A percentile compares a stretch with the other conserved stretches of the same genome.
Conservation (phyloP, 2,329 filamentous ascomycete genomes). For the Aspergillus terreus region DNA sequence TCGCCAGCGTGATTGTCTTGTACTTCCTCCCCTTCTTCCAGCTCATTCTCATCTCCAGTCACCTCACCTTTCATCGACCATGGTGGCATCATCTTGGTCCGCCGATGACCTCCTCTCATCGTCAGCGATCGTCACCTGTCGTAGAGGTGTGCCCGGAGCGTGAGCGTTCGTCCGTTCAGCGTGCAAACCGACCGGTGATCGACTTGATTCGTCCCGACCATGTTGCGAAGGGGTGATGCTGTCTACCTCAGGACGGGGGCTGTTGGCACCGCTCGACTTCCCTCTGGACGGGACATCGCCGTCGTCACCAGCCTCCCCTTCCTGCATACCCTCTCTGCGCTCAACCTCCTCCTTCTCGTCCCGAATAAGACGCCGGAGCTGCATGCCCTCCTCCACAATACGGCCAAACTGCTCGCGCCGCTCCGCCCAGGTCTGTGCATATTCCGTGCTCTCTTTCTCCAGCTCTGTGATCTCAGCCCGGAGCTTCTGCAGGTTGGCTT, state of each 20-base stretch:
- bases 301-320: slow-evolving; percentile 56
- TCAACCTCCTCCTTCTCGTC: slow-evolving; percentile 96
- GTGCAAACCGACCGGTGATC: slow-evolving; percentile 22
- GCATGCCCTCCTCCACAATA: slow-evolving; percentile 88
- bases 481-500: slow-evolving; percentile 71
- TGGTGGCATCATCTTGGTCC: slow-evolving; percentile 56
- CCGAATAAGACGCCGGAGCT: slow-evolving; percentile 77
- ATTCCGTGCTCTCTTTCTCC: slow-evolving; percentile 76
- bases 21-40: slow-evolving; percentile 49
- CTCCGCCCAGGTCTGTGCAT: slow-evolving; percentile 79
- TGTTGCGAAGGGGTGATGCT: slow-evolving; percentile 33
- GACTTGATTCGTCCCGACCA: slow-evolving; percentile 30
- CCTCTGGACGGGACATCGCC: slow-evolving; percentile 49
- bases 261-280: slow-evolving; percentile 46
- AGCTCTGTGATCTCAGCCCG: slow-evolving; percentile 85
- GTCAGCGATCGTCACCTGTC: slow-evolving; percentile 32
- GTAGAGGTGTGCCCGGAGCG: slow-evolving; percentile 35
- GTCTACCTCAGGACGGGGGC: slow-evolving; percentile 50
- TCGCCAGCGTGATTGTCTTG: slow-evolving; percentile 49
- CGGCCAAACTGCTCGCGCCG: slow-evolving; percentile 79
- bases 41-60: slow-evolving; percentile 36
- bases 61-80: slow-evolving; percentile 52
- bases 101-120: slow-evolving; percentile 35
- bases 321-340: slow-evolving; percentile 74
- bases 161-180: slow-evolving; percentile 30